Evolutionary conservation across 108 stramenopile species (phyloP).

Genomic region (Nitzschia putrida): DNA sequence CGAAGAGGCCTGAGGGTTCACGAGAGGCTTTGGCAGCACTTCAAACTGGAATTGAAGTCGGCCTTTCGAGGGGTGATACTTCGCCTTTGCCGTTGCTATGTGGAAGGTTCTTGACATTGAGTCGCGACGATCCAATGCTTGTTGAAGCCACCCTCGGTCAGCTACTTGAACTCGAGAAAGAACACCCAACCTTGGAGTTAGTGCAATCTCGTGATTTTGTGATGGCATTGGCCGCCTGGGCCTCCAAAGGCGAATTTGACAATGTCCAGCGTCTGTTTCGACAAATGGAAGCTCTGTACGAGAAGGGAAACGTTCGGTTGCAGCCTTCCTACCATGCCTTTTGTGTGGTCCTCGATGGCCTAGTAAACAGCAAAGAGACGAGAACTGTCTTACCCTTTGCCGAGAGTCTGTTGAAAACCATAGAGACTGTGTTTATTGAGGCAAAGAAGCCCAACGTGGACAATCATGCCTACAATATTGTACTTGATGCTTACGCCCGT

Average conservation of each 20-base stretch:
- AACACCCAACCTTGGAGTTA: neutral
- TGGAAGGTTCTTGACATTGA: no score
- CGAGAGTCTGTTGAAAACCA: neutral
- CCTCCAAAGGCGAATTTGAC: slow-evolving; percentile 2
- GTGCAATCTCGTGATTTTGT: slow-evolving; percentile 6
- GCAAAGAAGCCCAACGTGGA: neutral
- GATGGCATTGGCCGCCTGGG: slow-evolving; percentile 9
- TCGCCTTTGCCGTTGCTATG: no score
- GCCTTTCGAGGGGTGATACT: no score
- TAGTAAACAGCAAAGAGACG: no score
- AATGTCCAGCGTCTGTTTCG: slow-evolving; percentile 6
- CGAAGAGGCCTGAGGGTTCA: no score
- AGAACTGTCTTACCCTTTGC: no score
- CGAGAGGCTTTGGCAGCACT: no score
- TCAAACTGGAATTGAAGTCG: no score
- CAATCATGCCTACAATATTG: slow-evolving; percentile 16
- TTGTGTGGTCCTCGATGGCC: neutral
- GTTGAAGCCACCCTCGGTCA: no score
- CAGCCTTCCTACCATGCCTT: neutral
- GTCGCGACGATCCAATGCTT: no score
- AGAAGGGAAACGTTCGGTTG: neutral
- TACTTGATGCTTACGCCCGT: neutral
- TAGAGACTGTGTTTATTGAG: neutral
- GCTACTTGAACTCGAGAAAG: no score
- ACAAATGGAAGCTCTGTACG: neutral